Evolutionary conservation across 768 basidiomycete species (phyloP).

Genomic region (Tulasnella sp.): DNA sequence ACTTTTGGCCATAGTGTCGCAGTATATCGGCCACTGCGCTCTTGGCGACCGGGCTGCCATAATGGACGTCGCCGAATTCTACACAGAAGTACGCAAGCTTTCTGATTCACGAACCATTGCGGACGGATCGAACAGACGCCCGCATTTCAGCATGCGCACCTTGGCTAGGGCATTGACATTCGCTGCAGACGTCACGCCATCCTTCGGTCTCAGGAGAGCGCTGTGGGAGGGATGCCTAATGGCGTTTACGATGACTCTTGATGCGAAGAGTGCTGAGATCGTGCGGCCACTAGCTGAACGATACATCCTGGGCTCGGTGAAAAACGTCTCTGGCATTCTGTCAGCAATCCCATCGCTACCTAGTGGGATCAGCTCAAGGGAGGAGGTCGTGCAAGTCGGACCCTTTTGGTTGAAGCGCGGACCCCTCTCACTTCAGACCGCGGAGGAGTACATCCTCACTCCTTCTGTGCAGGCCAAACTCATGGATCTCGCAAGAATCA

Average conservation of each 20-base stretch:
- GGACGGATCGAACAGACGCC: constrained; percentile 83
- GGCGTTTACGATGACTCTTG: constrained; percentile 95
- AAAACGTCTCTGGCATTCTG: constrained; percentile 66
- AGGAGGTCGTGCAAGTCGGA: constrained; percentile 69
- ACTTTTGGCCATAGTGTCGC: constrained; percentile 67
- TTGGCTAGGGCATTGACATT: constrained; percentile 83
- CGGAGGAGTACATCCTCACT: constrained; percentile 84
- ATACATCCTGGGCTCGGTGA: constrained; percentile 64
- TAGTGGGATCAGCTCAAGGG: constrained; percentile 29
- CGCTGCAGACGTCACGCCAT: constrained; percentile 63
- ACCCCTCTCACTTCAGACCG: constrained; percentile 44
- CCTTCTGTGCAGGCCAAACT: constrained; percentile 90
- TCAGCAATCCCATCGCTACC: constrained; percentile 52
- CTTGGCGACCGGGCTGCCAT: constrained; percentile 78
- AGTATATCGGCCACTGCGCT: constrained; percentile 76
- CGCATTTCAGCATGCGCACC: constrained; percentile 96
- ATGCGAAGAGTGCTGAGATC: constrained; percentile 50
- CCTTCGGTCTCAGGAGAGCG: constrained; percentile 70
- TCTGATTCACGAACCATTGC: constrained; percentile 66
- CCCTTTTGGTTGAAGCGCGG: constrained; percentile 86
- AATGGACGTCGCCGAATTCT: constrained; percentile 87
- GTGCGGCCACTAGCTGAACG: constrained; percentile 61
- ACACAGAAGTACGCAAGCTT: constrained; percentile 63
- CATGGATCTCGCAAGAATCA: constrained; percentile 86
- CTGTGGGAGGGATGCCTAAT: constrained; percentile 96